Percentiles rank a stretch among this genome's conserved stretches.
Conservation (phyloP, 768 basidiomycete genomes). For the Suillus luteus region DNA sequence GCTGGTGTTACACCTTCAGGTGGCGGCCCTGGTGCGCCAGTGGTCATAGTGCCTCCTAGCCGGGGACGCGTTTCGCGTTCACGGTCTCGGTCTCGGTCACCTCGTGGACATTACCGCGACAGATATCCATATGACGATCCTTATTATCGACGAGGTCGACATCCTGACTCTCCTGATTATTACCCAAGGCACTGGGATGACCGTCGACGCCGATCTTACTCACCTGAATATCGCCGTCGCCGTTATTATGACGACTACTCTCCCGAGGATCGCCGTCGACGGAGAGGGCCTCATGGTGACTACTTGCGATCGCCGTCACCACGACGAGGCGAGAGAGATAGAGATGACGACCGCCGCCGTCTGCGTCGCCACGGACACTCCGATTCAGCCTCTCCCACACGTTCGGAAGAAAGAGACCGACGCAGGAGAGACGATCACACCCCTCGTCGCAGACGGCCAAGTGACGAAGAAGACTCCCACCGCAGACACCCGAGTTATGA, state of each 20-base stretch:
- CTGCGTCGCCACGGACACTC: not conserved
- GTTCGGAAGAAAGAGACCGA: conserved; percentile 2
- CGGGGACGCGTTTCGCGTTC: conserved; percentile 12
- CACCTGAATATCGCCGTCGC: conserved; percentile 17
- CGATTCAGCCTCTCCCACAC: not conserved
- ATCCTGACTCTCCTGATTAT: conserved; percentile 10
- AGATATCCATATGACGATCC: conserved; percentile 13
- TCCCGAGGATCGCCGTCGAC: conserved; percentile 16
- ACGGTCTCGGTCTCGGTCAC: conserved; percentile 24
- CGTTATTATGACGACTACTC: conserved; percentile 10
- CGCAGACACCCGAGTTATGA: conserved; percentile 14
- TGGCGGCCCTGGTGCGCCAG: conserved; percentile 6
- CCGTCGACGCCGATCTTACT: conserved; percentile 16
- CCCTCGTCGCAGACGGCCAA: conserved; percentile 16
- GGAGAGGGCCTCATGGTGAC: not conserved
- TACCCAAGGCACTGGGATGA: not conserved
- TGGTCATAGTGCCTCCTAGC: conserved; percentile 12
- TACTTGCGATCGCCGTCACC: conserved; percentile 7
- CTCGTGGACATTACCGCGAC: conserved; percentile 13
- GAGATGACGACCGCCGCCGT: not conserved
- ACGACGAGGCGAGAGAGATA: not conserved
- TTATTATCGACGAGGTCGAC: conserved; percentile 12
- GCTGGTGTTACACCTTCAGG: conserved; percentile 16
- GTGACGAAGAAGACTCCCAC: conserved; percentile 20
- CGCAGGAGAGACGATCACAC: not conserved